phyloP scores from a whole-genome alignment of 805 yeast species.

The Starmerella tilneyi region DNA sequence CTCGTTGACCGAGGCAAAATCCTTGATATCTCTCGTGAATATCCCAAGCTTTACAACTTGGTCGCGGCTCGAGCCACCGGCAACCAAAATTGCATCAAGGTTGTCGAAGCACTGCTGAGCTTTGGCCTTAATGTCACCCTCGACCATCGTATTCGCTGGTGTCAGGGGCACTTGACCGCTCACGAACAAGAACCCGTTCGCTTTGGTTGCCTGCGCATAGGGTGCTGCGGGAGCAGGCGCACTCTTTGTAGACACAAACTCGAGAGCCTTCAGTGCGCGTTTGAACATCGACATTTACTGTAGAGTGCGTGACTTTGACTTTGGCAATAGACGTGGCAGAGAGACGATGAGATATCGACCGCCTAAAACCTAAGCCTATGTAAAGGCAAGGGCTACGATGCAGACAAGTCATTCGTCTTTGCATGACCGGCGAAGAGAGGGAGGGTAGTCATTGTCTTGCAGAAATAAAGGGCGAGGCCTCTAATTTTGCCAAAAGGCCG shows the following conservation, averaged over 20 bases:
- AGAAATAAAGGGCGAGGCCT: too few relatives aligned
- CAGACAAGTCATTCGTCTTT: too few relatives aligned
- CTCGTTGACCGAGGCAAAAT: constrained; percentile 74
- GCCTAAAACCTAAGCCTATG: background rate
- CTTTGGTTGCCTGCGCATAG: constrained; percentile 91
- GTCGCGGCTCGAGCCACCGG: constrained; percentile 72
- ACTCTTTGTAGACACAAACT: constrained; percentile 37
- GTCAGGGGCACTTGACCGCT: constrained; percentile 94
- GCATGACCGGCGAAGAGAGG: too few relatives aligned
- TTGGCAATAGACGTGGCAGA: background rate
- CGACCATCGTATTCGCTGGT: constrained; percentile 63
- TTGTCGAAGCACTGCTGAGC: constrained; percentile 36
- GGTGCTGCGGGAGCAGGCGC: constrained; percentile 98
- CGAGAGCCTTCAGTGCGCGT: constrained; percentile 16
- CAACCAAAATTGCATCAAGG: constrained; percentile 56
- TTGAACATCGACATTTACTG: too few relatives aligned
- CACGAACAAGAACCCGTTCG: constrained; percentile 75
- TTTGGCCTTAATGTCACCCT: constrained; percentile 51
- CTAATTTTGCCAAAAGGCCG: too few relatives aligned
- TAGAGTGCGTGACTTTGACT: too few relatives aligned
- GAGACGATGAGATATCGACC: background rate
- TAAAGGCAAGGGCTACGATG: too few relatives aligned
- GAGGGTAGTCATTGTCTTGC: too few relatives aligned
- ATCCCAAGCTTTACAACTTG: constrained; percentile 80
- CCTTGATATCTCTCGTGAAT: constrained; percentile 81